These are phyloP conservation scores for Leptographium radiaticola DNA, from an alignment of 2,329 filamentous ascomycete species.

Conservation along the genomic window DNA sequence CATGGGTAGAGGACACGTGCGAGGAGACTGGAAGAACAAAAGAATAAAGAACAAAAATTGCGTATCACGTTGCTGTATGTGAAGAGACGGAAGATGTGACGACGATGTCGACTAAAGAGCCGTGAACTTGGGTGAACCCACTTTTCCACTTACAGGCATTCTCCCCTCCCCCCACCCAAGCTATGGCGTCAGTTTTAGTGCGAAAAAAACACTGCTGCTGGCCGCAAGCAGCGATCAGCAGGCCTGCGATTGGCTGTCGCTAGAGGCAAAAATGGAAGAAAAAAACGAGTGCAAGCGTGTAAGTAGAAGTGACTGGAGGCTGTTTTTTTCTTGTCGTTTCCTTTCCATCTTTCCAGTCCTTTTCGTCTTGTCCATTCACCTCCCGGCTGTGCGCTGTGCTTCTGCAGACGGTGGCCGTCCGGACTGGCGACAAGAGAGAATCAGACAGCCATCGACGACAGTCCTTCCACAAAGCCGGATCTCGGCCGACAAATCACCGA, in stretches of 20 bases:
- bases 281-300: neutral
- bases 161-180: conserved; percentile 4
- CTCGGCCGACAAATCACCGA: neutral
- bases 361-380: neutral
- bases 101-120: neutral
- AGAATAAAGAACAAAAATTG: neutral
- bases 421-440: no score
- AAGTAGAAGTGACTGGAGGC: neutral
- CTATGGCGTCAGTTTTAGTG: conserved; percentile 12
- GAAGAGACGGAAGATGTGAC: neutral
- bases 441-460: no score
- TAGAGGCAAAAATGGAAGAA: neutral
- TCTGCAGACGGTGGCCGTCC: no score
- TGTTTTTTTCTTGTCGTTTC: neutral
- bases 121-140: neutral
- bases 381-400: no score
- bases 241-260: neutral
- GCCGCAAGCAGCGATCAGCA: neutral
- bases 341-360: neutral
- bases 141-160: no score
- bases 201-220: conserved; percentile 2
- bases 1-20: no score
- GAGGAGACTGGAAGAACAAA: neutral
- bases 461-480: no score
- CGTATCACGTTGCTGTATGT: neutral